Conservation (phyloP, 306 rosid species). For the Begonia masoniana region DNA sequence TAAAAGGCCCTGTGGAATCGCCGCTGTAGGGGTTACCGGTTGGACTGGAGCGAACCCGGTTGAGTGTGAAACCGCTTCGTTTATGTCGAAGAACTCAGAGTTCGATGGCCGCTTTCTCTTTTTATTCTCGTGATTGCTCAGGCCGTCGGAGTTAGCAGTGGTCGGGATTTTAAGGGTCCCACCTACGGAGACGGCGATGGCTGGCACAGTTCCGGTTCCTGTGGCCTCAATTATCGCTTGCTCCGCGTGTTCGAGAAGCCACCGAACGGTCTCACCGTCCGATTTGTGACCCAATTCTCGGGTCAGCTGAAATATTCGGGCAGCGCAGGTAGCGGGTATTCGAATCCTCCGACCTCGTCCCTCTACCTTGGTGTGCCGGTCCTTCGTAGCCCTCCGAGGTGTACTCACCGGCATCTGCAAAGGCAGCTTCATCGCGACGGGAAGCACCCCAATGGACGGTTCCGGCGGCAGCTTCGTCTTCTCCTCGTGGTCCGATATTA, state of each 20-base stretch:
- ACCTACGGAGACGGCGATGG: conserved; percentile 36
- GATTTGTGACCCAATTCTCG: conserved; percentile 35
- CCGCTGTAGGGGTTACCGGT: conserved; percentile 7
- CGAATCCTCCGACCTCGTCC: conserved; percentile 43
- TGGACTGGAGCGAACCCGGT: conserved; percentile 43
- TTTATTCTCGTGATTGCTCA: conserved; percentile 7
- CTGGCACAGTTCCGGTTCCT: conserved; percentile 37
- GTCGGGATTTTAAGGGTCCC: conserved; percentile 37
- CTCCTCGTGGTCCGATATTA: conserved; percentile 9
- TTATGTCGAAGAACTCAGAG: conserved; percentile 36
- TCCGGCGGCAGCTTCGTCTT: neutral
- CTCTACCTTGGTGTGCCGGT: conserved; percentile 40
- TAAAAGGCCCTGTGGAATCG: conserved; percentile 32
- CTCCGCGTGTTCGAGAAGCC: conserved; percentile 40
- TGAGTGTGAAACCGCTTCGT: conserved; percentile 22
- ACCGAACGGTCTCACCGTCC: conserved; percentile 39
- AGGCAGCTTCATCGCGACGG: conserved; percentile 16
- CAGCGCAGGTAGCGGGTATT: conserved; percentile 38
- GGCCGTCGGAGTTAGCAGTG: conserved; percentile 2
- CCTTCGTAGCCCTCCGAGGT: conserved; percentile 27
- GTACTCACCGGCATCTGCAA: conserved; percentile 5
- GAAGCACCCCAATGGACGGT: conserved; percentile 14
- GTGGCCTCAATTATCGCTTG: conserved; percentile 35
- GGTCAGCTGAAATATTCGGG: conserved; percentile 38
- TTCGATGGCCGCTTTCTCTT: conserved; percentile 41